phyloP scores from a whole-genome alignment of 768 basidiomycete species.

The Panaeolus cyanescens region DNA sequence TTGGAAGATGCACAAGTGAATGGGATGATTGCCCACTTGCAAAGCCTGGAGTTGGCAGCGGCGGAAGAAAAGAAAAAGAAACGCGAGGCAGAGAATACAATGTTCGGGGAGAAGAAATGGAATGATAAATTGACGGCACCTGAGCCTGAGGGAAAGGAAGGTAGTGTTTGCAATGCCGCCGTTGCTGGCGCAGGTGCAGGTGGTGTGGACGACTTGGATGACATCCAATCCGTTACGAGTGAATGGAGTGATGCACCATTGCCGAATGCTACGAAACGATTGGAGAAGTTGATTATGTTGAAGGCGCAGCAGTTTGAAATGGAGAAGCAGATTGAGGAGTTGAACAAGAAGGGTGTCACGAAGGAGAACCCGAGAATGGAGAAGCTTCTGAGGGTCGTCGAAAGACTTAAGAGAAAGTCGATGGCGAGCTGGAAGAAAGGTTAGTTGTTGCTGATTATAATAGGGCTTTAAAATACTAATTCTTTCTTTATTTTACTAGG shows the following conservation, averaged over 20 bases:
- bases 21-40: no score
- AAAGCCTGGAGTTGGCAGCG: slow-evolving; percentile 6
- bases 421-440: slow-evolving; percentile 21
- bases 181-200: neutral
- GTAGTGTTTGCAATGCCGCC: neutral
- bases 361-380: slow-evolving; percentile 1
- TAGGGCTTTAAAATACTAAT: no score
- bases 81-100: neutral
- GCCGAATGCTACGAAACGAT: slow-evolving; percentile 12
- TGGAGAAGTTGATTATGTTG: slow-evolving; percentile 14
- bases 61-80: neutral
- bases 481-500: no score
- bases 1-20: no score
- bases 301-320: slow-evolving; percentile 24
- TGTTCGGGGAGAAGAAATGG: slow-evolving; percentile 9
- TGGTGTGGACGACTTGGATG: slow-evolving; percentile 2
- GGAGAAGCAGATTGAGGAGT: slow-evolving; percentile 11
- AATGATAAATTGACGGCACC: no score
- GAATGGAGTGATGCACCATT: no score
- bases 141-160: no score
- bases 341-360: slow-evolving; percentile 3
- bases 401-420: slow-evolving; percentile 24
- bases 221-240: slow-evolving; percentile 2
- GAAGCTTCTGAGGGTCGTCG: slow-evolving; percentile 5
- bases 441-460: neutral